These are phyloP conservation scores for Backusella macrospora DNA, from an alignment of 192 early-diverging fungal species.

Conservation along the genomic window DNA sequence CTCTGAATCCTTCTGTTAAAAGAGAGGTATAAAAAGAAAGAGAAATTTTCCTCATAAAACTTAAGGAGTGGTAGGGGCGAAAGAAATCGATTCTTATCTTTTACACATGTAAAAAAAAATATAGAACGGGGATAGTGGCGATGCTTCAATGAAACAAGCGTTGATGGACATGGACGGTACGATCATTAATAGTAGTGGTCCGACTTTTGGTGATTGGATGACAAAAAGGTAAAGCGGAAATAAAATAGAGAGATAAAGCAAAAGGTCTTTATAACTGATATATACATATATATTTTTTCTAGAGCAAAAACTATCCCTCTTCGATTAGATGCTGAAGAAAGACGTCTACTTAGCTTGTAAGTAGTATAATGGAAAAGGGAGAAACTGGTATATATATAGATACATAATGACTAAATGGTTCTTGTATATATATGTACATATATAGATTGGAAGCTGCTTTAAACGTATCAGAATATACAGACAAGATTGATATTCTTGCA, in stretches of 20 bases:
- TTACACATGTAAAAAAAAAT: no score
- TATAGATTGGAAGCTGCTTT: slow-evolving; percentile 87
- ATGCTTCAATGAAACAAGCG: slow-evolving; percentile 16
- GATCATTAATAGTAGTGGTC: slow-evolving; percentile 46
- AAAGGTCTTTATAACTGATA: not conserved
- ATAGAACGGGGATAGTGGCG: slow-evolving; percentile 13
- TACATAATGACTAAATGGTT: not conserved
- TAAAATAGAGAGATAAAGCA: not conserved
- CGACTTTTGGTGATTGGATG: slow-evolving; percentile 80
- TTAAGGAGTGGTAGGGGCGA: not conserved
- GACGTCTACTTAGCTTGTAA: slow-evolving; percentile 84
- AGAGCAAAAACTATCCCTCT: slow-evolving; percentile 93
- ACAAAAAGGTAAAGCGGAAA: slow-evolving; percentile 41
- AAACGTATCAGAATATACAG: slow-evolving; percentile 78
- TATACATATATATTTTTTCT: not conserved
- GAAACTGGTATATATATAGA: not conserved
- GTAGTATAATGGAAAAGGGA: not conserved
- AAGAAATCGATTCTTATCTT: no score
- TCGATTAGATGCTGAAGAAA: slow-evolving; percentile 85
- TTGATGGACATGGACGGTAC: slow-evolving; percentile 35
- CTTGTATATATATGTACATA: not conserved
- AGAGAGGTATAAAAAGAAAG: slow-evolving; percentile 7
- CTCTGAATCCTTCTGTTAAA: not conserved
- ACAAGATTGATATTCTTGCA: slow-evolving; percentile 70
- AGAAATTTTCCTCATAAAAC: not conserved